Base-by-base conservation (phyloP, 208 protist species). In the Wallacemonas rigidus region DNA sequence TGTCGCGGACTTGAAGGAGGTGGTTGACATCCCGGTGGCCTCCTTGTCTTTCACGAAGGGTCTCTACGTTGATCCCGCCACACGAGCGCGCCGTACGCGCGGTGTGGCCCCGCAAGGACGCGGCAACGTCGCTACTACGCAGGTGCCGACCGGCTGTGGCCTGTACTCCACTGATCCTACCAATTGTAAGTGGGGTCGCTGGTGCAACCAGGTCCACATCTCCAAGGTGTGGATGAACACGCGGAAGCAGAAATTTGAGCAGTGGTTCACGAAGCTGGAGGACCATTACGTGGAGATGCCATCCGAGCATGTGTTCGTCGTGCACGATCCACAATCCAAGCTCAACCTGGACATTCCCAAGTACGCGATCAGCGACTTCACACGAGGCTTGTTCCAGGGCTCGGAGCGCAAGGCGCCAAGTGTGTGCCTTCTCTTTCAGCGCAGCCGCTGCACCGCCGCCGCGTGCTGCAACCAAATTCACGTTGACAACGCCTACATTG, bases 181-280 rank as follows among this genome's bases (percentile, higher is more conserved):
- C 26, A 79, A 85, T 56, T 95, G 90, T 74, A 92, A 91, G 76
- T 95, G 90, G 87, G 86, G 82, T 17, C 80, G 86, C n/a, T 95
- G 90, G 90, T 95, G 90, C 70, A 95, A 95, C 75, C 90, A 95
- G 75, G 87, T 91, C 26, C 90, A 95, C 73, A 90, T 95, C 72
- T 77, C 91, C 56, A 65, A 76, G 48, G 45, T 54, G 14, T 95
- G 90, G 90, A 92, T 95, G 84, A 77, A 83, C 43, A 68, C 69
- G n/a, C 87, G 88, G 58, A 89, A 87, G 80, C 74, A 74, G 38
- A 81, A 88, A 64, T 95, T 95, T 62, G 83, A 90, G 40, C 65
- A 77, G 45, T 95, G 90, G 90, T 92, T 87, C 63, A 87, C 81
- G 41, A 78, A 73, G 58, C 77, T 92, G 11, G 85, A 92, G 80